A percentile compares a stretch with the other conserved stretches of the same genome.
Conservation (phyloP, 192 early-diverging fungal genomes). For the Dispira simplex region DNA sequence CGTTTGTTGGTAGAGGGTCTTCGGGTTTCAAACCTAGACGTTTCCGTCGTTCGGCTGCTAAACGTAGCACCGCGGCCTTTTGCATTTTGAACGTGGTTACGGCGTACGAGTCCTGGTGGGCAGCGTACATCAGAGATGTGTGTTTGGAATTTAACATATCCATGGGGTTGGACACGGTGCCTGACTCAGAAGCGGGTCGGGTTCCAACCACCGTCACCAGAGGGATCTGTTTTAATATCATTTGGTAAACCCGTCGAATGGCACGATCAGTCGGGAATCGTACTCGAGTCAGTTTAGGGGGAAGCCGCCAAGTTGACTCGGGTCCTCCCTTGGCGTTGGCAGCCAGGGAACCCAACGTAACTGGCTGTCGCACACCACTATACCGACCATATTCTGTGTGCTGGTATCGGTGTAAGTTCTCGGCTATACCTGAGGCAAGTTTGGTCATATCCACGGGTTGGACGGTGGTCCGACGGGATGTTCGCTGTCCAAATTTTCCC, state of each 20-base stretch:
- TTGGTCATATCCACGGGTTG: not conserved
- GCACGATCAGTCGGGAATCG: not conserved
- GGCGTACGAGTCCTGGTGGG: conserved; percentile 3
- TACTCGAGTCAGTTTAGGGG: not conserved
- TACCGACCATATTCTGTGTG: not conserved
- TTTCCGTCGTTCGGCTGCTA: not conserved
- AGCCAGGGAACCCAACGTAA: not conserved
- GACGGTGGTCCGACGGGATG: not conserved
- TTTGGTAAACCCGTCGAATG: not conserved
- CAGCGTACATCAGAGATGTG: not conserved
- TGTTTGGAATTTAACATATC: not conserved
- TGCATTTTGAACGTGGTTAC: not conserved
- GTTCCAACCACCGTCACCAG: not conserved
- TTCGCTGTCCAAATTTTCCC: not conserved
- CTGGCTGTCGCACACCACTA: not conserved
- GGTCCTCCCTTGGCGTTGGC: not conserved
- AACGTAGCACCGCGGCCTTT: not conserved
- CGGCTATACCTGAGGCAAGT: not conserved
- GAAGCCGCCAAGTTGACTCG: not conserved
- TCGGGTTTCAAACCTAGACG: not conserved
- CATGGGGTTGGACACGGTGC: not conserved
- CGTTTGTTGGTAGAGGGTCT: not conserved
- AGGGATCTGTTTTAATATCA: not conserved
- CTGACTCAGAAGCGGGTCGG: too few species aligned
- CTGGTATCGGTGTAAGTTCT: not conserved